Evolutionary conservation across 768 basidiomycete genomes (phyloP), one percentile per base, ranked within the genome.

Genomic region (Hirschioporus abietinus): DNA sequence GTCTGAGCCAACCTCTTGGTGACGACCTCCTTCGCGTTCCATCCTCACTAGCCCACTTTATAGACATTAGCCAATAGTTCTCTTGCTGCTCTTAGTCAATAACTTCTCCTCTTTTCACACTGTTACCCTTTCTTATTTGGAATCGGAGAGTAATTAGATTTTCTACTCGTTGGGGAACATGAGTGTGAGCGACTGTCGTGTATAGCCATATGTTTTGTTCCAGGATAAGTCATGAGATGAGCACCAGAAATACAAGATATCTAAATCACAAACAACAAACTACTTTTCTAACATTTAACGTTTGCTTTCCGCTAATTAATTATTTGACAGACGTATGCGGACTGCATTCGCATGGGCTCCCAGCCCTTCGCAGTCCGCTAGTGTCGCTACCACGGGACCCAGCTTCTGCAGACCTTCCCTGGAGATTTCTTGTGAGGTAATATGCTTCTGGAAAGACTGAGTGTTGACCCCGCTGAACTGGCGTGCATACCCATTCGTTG

Each of bases 381-480:
- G 78, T 2, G 89, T 93, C 23, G 85, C 90, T 6, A 99, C 96
- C 15, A 90, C 79, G 12, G 97, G 97, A 3, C 97, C 97, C 35
- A 99, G 82, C 15, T 71, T 79, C 71, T 82, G 81, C 65, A 99
- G 80, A 18, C 97, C 97, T 7, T 83, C 86, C 20, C 81, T 76
- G 10, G 95, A 91, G 25, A 99, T 86, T 75, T 97, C 92, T 76
- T 99, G 97, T 6, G 94, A 95, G 17, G 97, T 99, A 72, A 99
- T 98, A 76, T 99, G 92, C 78, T 99, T 99, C 75, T 98, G 96
- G 90, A 99, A 99, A 1, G 95, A 95, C 9, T 86, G 81, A 0
- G 96, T 98, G 80, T 96, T 98, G 71, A 99, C 97, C 5, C 97
- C 97, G 71, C 95, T 97, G 81, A 96, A 99, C 75, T 99, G 97